These are phyloP conservation scores for Pichia californica DNA, from an alignment of 805 yeast genomes.

Conservation along the genomic window DNA sequence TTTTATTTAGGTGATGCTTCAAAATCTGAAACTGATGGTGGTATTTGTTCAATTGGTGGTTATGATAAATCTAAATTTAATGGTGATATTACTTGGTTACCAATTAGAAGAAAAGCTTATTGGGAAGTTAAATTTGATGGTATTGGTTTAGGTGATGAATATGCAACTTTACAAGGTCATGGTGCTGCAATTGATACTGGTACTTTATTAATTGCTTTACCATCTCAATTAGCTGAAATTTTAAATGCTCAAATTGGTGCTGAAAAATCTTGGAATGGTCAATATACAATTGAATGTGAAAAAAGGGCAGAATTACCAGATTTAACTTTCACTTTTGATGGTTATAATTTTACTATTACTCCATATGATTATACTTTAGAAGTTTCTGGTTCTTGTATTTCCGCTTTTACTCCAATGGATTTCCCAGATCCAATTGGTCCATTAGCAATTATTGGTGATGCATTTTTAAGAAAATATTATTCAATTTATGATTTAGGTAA, in stretches of 20 bases:
- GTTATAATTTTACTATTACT: constrained; percentile 83
- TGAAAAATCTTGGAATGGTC: constrained; percentile 95
- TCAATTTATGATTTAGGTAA: constrained; percentile 87
- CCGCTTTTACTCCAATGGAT: constrained; percentile 96
- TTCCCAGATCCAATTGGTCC: constrained; percentile 97
- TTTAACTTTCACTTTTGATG: constrained; percentile 82
- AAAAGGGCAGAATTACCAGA: constrained; percentile 82
- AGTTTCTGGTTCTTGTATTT: constrained; percentile 90
- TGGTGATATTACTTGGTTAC: constrained; percentile 91
- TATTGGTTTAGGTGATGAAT: constrained; percentile 86
- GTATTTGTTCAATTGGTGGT: constrained; percentile 95
- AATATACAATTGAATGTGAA: constrained; percentile 88
- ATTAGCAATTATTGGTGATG: constrained; percentile 92
- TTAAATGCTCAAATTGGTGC: constrained; percentile 96
- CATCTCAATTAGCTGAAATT: constrained; percentile 93
- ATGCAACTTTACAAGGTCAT: constrained; percentile 68
- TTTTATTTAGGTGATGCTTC: constrained; percentile 82
- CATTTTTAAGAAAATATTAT: constrained; percentile 92
- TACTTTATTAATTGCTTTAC: constrained; percentile 91
- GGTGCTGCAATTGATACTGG: constrained; percentile 99
- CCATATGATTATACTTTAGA: constrained; percentile 93
- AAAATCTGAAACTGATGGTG: constrained; percentile 68
- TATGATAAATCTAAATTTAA: constrained; percentile 65
- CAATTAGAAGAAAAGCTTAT: constrained; percentile 98
- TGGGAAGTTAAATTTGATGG: constrained; percentile 97